Conservation (phyloP, 2,329 filamentous ascomycete genomes). For the Aspergillus vadensis region DNA sequence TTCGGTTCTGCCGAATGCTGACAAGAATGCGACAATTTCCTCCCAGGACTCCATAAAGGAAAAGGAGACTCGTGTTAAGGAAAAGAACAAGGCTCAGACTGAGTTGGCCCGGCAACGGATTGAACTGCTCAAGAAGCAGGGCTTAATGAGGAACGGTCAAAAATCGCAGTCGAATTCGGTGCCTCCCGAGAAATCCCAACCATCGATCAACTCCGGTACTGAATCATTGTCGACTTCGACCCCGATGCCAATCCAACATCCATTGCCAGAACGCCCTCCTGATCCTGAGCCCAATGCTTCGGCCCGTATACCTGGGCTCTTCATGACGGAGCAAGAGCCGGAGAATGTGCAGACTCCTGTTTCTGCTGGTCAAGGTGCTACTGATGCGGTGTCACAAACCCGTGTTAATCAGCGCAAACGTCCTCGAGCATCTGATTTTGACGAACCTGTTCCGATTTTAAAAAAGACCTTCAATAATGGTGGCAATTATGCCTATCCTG, state of each 20-base stretch:
- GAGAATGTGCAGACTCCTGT: conserved; percentile 5
- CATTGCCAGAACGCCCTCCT: conserved; percentile 42
- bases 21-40: conserved; percentile 11
- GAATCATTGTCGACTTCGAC: conserved; percentile 10
- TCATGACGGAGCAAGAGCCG: conserved; percentile 44
- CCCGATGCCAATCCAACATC: conserved; percentile 33
- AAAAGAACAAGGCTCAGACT: conserved; percentile 66
- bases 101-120: conserved; percentile 77
- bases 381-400: conserved; percentile 27
- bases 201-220: background rate
- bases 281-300: conserved; percentile 30
- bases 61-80: conserved; percentile 36
- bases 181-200: conserved; percentile 11
- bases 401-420: conserved; percentile 52
- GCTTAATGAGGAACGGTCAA: conserved; percentile 44
- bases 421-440: conserved; percentile 70
- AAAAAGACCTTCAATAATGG: conserved; percentile 67
- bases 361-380: conserved; percentile 16
- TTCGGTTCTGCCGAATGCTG: conserved; percentile 7
- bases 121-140: conserved; percentile 66
- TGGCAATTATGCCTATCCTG: conserved; percentile 39
- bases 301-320: conserved; percentile 55
- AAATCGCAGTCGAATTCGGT: conserved; percentile 21
- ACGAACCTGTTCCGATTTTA: conserved; percentile 53
- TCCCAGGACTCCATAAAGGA: conserved; percentile 22